Conservation (phyloP, 2,329 filamentous ascomycete genomes). For the Ascochyta rabiei region DNA sequence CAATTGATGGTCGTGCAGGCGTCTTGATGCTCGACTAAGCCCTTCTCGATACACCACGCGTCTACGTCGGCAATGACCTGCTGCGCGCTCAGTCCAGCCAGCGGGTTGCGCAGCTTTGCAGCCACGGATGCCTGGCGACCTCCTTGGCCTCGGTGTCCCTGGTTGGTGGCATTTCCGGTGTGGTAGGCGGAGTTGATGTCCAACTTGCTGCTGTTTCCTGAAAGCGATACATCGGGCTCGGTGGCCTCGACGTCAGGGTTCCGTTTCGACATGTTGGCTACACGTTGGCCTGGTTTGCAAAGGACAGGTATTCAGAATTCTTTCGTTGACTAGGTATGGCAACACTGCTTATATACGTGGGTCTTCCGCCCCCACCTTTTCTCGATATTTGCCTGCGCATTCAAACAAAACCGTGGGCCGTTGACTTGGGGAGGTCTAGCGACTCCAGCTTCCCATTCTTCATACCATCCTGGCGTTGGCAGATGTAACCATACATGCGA, state of each 20-base stretch:
- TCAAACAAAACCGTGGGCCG: slow-evolving; percentile 14
- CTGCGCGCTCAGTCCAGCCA: slow-evolving; percentile 59
- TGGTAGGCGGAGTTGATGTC: slow-evolving; percentile 27
- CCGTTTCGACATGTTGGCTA: slow-evolving; percentile 25
- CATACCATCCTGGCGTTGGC: slow-evolving; percentile 28
- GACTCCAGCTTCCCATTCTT: slow-evolving; percentile 22
- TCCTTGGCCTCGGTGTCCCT: slow-evolving; percentile 1
- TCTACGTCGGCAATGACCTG: slow-evolving; percentile 62
- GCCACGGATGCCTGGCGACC: slow-evolving; percentile 25
- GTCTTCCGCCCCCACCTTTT: slow-evolving; percentile 1
- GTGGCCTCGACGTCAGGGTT: slow-evolving; percentile 38
- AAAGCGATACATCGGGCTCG: slow-evolving; percentile 29
- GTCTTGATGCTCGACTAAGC: slow-evolving; percentile 56
- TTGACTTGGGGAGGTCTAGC: slow-evolving; percentile 5
- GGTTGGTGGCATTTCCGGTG: slow-evolving; percentile 26
- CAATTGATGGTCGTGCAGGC: slow-evolving; percentile 19
- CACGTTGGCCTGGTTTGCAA: not conserved
- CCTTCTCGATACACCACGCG: slow-evolving; percentile 58
- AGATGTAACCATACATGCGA: slow-evolving; percentile 31
- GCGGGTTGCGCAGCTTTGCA: slow-evolving; percentile 57
- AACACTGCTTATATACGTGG: slow-evolving; percentile 9
- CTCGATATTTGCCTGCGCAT: slow-evolving; percentile 9
- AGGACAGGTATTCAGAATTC: not conserved
- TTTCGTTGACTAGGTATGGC: not conserved
- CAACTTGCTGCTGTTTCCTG: slow-evolving; percentile 30